Evolutionary conservation across 1,284 basidiomycete species (phyloP), one percentile per base, ranked within the genome.

Genomic region (Ceratobasidium papillatum): DNA sequence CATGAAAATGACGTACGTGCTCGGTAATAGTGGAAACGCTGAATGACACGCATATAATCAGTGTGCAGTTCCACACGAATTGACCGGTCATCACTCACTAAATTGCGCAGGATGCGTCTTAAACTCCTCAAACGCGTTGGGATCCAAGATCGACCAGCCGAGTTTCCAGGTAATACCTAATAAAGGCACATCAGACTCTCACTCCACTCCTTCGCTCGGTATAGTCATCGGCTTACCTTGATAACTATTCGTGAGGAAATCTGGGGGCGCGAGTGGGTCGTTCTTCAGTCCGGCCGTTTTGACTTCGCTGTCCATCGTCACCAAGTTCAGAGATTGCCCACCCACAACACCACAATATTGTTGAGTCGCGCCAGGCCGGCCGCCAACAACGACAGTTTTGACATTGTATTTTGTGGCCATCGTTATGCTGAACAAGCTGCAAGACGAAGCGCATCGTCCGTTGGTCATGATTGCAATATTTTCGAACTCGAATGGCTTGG

Each of bases 281-380:
- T 86, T 85, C 82, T 89, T 89, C 63, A 89, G 80, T 63, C 84
- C 81, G 22, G 84, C 82, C 2, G 85, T 86, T 86, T 88, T 89
- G 75, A 89, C 83, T 79, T 89, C 86, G 8, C 87, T 87, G 77
- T 89, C 88, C 47, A 90, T 87, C 2, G 83, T 85, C 0, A 84
- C 82, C 79, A 87, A 89, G 75, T 85, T 85, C 19, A 85, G 86
- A 2, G 86, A 87, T 80, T 90, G 87, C 0, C 88, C 88, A 5
- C 88, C 89, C 38, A 90, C 88, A 51, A 85, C 86, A 19, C 88
- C 88, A 76, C 88, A 89, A 79, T 89, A 90, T 76, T 89, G 84
- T 78, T 89, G 89, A 22, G 80, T 80, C 22, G 85, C 81, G 58
- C 81, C 83, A 51, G 84, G 79, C 77, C 85, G 85, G 34, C 88